A percentile compares a stretch with the other conserved stretches of the same genome.
Evolutionary conservation across 495 filamentous ascomycete species (phyloP).

Genomic region (Neurospora sublineolata): DNA sequence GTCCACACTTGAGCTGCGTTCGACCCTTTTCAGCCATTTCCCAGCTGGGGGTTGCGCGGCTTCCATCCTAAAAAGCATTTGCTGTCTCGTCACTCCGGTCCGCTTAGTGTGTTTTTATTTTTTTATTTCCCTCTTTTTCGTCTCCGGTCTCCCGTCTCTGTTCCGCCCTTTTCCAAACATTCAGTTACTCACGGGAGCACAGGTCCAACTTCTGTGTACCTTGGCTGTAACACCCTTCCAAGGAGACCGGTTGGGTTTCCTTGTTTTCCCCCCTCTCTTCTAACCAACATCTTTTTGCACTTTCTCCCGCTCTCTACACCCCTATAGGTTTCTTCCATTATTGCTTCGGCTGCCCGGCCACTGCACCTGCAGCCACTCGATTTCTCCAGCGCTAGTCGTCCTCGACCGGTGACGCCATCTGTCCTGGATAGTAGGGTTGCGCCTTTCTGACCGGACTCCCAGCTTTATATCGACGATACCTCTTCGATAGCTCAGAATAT

Average conservation of each 20-base stretch:
- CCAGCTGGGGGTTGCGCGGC: not conserved
- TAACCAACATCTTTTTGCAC: not conserved
- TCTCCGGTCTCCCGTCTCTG: not conserved
- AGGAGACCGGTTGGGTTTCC: not conserved
- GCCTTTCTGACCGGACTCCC: not conserved
- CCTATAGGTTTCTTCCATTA: not conserved
- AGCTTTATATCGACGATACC: not conserved
- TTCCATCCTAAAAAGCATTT: constrained; percentile 1
- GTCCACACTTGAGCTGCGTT: not conserved
- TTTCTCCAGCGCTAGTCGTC: not conserved
- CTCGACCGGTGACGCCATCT: not conserved
- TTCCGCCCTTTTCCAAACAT: not conserved
- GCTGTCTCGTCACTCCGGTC: not conserved
- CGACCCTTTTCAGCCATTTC: not conserved
- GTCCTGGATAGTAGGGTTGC: not conserved
- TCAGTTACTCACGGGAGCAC: not conserved
- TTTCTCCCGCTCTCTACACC: not conserved
- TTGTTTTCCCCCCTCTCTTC: constrained; percentile 1
- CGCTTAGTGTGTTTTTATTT: not conserved
- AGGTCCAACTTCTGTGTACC: constrained; percentile 8
- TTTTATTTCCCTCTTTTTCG: not conserved
- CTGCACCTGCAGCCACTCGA: constrained; percentile 2
- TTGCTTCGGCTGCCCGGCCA: constrained; percentile 1
- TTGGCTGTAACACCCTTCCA: not conserved
- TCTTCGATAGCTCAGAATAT: not conserved